phyloP scores from a whole-genome alignment of 2,329 filamentous ascomycete species.

The Davidsoniella virescens region DNA sequence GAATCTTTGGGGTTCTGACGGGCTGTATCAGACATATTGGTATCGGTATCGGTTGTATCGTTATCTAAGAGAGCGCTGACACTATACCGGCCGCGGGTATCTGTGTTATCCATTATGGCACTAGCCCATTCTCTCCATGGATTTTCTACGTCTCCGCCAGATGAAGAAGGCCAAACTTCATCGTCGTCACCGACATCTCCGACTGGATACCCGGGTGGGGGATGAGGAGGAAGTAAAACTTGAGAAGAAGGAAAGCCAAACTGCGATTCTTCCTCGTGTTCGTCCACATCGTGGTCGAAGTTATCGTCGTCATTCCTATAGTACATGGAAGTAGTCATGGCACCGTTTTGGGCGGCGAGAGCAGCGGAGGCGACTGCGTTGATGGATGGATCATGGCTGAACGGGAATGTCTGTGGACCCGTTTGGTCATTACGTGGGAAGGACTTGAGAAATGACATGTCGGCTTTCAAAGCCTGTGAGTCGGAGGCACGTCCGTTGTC shows the following conservation, averaged over 20 bases:
- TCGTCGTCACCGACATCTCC: slow-evolving; percentile 2
- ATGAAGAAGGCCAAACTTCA: background rate
- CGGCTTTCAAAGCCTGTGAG: background rate
- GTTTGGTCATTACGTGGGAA: background rate
- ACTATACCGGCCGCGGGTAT: background rate
- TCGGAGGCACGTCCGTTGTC: background rate
- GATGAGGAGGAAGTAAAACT: slow-evolving; percentile 4
- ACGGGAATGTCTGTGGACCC: background rate
- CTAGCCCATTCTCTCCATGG: slow-evolving; percentile 9
- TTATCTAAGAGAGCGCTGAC: background rate
- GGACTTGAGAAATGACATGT: slow-evolving; percentile 4
- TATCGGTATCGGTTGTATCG: background rate
- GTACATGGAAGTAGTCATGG: background rate
- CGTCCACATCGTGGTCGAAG: background rate
- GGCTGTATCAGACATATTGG: background rate
- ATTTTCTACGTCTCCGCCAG: background rate
- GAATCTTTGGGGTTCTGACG: background rate
- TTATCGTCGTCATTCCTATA: background rate
- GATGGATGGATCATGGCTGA: background rate
- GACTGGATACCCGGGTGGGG: background rate
- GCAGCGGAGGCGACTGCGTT: background rate
- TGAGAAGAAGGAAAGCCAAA: slow-evolving; percentile 8
- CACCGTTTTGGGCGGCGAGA: background rate
- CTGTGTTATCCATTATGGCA: slow-evolving; percentile 3
- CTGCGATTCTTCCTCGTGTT: background rate